These are phyloP conservation scores for Medicago arabica DNA, from an alignment of 306 rosid species.

Conservation along the genomic window DNA sequence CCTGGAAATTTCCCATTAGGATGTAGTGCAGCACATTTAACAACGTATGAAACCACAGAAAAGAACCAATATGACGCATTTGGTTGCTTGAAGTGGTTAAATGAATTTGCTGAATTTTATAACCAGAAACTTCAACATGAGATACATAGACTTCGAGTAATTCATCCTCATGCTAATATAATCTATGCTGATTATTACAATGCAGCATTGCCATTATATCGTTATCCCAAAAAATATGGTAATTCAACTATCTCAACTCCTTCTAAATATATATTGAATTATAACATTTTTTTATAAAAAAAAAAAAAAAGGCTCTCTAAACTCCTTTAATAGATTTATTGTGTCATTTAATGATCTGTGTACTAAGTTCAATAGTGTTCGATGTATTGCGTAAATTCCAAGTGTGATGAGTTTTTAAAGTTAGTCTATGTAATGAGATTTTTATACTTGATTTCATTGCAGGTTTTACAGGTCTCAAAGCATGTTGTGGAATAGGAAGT, in stretches of 20 bases:
- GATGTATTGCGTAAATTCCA: no score
- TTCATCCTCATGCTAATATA: slow-evolving; percentile 44
- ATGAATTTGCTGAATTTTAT: slow-evolving; percentile 50
- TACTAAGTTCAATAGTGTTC: no score
- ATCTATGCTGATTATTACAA: slow-evolving; percentile 59
- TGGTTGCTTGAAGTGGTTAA: slow-evolving; percentile 57
- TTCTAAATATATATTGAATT: no score
- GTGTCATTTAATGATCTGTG: no score
- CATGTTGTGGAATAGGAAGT: slow-evolving; percentile 49
- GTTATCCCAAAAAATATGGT: slow-evolving; percentile 45
- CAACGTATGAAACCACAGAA: slow-evolving; percentile 34
- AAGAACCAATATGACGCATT: slow-evolving; percentile 43
- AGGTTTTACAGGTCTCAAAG: slow-evolving; percentile 43
- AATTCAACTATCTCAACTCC: neutral
- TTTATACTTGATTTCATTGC: slow-evolving; percentile 1
- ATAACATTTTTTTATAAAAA: no score
- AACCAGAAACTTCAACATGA: slow-evolving; percentile 46
- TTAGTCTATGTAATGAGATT: neutral
- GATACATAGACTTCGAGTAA: slow-evolving; percentile 36
- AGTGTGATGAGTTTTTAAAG: no score
- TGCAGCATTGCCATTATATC: slow-evolving; percentile 44
- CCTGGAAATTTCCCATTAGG: slow-evolving; percentile 60
- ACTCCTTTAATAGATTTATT: no score
- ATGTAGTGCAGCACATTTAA: slow-evolving; percentile 42
- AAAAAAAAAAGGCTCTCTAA: no score